Percentiles rank a stretch among this genome's conserved stretches.
These are phyloP conservation scores for Trametes sp. DNA, from an alignment of 1,284 basidiomycete species.

Conservation along the genomic window DNA sequence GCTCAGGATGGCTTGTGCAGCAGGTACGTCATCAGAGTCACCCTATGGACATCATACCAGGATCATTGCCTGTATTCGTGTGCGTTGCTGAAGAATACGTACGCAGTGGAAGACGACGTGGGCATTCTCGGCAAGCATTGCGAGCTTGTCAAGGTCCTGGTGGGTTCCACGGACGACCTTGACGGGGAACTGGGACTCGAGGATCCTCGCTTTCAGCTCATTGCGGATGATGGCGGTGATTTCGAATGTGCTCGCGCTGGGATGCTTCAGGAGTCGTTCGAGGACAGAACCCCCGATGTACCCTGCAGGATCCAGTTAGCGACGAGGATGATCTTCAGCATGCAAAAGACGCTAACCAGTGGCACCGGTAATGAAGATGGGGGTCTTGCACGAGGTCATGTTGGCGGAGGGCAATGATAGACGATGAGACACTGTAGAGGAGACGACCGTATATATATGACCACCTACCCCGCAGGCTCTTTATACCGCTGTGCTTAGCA, in stretches of 20 bases:
- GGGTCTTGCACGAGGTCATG: slow-evolving; percentile 5
- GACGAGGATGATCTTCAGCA: background rate
- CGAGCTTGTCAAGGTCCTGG: slow-evolving; percentile 35
- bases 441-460: no score
- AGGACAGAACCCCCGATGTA: slow-evolving; percentile 40
- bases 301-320: slow-evolving; percentile 25
- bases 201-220: slow-evolving; percentile 37
- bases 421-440: no score
- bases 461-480: no score
- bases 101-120: slow-evolving; percentile 40
- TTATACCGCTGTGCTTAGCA: no score
- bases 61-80: no score
- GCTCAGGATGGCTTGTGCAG: slow-evolving; percentile 50
- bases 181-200: slow-evolving; percentile 35
- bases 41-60: slow-evolving; percentile 42
- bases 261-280: slow-evolving; percentile 34
- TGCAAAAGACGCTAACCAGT: slow-evolving; percentile 18
- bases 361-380: slow-evolving; percentile 29
- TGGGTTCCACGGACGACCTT: slow-evolving; percentile 38
- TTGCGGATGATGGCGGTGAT: slow-evolving; percentile 37
- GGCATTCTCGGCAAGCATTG: slow-evolving; percentile 31
- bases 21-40: slow-evolving; percentile 49
- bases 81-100: slow-evolving; percentile 15
- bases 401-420: no score
- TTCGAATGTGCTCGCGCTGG: slow-evolving; percentile 27